These are phyloP conservation scores for Suzukiozyma palmioleophila DNA, from an alignment of 1,139 yeast species.

Conservation along the genomic window DNA sequence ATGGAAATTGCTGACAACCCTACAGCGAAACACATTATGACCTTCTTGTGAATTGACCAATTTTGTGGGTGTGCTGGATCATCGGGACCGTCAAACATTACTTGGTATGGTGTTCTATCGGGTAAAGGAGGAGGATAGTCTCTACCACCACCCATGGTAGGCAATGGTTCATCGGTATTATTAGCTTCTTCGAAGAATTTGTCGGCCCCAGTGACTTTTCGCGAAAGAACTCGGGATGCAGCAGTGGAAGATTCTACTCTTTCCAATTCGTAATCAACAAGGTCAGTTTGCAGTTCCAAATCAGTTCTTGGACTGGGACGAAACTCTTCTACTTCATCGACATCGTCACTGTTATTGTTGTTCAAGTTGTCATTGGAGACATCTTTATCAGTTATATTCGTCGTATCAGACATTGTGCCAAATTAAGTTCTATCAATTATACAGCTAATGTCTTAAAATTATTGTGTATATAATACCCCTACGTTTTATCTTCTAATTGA, in stretches of 20 bases:
- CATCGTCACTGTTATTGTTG: too few relatives aligned
- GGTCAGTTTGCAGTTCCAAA: neutral
- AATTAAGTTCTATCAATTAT: too few relatives aligned
- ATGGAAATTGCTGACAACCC: slow-evolving; percentile 31
- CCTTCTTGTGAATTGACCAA: slow-evolving; percentile 33
- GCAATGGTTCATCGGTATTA: slow-evolving; percentile 26
- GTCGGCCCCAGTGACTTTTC: slow-evolving; percentile 32
- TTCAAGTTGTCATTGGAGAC: slow-evolving; percentile 1
- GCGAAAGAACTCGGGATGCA: slow-evolving; percentile 22
- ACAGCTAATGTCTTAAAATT: too few relatives aligned
- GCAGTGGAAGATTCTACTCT: slow-evolving; percentile 24
- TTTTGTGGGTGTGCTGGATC: slow-evolving; percentile 50
- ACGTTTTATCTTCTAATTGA: too few relatives aligned
- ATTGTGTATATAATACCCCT: too few relatives aligned
- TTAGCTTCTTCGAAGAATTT: slow-evolving; percentile 21
- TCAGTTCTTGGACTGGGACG: neutral
- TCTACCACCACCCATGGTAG: slow-evolving; percentile 37
- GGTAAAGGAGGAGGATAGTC: slow-evolving; percentile 35
- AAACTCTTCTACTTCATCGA: too few relatives aligned
- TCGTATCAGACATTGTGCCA: neutral
- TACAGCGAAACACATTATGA: slow-evolving; percentile 21
- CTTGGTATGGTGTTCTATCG: slow-evolving; percentile 30
- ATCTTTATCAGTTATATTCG: neutral
- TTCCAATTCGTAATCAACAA: slow-evolving; percentile 22
- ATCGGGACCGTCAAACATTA: slow-evolving; percentile 45